Evolutionary conservation across 495 filamentous ascomycete species (phyloP).

Genomic region (Parachaetomium inaequale): DNA sequence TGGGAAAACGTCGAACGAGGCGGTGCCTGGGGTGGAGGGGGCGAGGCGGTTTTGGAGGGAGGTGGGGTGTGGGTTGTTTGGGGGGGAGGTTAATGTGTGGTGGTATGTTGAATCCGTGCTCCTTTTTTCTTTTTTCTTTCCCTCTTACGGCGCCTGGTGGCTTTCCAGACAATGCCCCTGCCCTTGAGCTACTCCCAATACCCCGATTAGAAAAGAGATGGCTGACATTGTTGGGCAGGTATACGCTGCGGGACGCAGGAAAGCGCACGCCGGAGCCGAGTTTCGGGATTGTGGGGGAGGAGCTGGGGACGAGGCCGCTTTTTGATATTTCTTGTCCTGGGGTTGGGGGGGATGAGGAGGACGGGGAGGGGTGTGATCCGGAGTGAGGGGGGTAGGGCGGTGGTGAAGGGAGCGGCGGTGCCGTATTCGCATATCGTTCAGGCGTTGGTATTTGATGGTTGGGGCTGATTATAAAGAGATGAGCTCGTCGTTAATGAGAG

Average conservation of each 20-base stretch:
- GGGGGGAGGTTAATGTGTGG: conserved; percentile 62
- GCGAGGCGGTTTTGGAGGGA: conserved; percentile 75
- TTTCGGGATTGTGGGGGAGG: conserved; percentile 58
- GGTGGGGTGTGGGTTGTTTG: conserved; percentile 67
- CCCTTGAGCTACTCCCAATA: no score
- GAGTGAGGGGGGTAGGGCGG: background rate
- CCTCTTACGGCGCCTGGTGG: no score
- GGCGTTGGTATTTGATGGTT: no score
- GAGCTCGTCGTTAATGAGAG: no score
- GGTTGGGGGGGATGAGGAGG: background rate
- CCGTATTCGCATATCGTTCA: no score
- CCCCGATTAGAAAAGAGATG: no score
- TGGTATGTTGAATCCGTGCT: no score
- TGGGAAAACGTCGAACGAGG: conserved; percentile 57
- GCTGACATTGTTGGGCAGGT: no score
- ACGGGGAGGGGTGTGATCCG: background rate
- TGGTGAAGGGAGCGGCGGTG: background rate
- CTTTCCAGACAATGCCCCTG: no score
- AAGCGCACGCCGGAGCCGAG: conserved; percentile 57
- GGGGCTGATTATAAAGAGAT: no score
- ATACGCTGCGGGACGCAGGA: conserved; percentile 55
- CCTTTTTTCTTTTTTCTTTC: no score
- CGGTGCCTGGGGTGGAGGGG: conserved; percentile 62
- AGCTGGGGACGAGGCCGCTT: conserved; percentile 51
- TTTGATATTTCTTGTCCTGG: conserved; percentile 59